Percentiles rank a stretch among this genome's conserved stretches.
Conservation (phyloP, 2,329 filamentous ascomycete species). For the Cercospora berteroae region DNA sequence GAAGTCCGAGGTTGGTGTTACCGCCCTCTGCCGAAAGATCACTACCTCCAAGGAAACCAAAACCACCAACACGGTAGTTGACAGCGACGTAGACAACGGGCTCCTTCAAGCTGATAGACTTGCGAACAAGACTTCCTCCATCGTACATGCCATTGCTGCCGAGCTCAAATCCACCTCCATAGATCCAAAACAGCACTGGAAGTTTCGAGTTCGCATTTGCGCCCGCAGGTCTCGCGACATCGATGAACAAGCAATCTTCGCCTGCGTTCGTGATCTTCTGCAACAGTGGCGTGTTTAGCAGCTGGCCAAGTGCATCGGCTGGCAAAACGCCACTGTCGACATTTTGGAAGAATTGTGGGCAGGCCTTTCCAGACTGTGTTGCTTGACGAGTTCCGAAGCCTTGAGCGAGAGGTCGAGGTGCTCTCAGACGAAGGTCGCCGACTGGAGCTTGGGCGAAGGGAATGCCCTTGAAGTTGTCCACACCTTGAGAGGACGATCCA, state of each 20-base stretch:
- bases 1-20: slow-evolving; percentile 38
- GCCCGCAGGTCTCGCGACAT: slow-evolving; percentile 43
- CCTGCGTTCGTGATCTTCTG: slow-evolving; percentile 40
- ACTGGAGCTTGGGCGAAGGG: slow-evolving; percentile 71
- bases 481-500: slow-evolving; percentile 46
- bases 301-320: slow-evolving; percentile 38
- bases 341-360: slow-evolving; percentile 62
- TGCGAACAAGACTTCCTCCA: slow-evolving; percentile 40
- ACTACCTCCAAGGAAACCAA: slow-evolving; percentile 38
- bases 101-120: slow-evolving; percentile 52
- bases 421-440: slow-evolving; percentile 65
- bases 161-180: slow-evolving; percentile 46
- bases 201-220: slow-evolving; percentile 41
- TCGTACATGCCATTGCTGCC: slow-evolving; percentile 44
- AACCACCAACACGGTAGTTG: slow-evolving; percentile 58
- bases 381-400: slow-evolving; percentile 62
- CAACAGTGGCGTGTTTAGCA: slow-evolving; percentile 43
- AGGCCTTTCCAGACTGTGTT: slow-evolving; percentile 58
- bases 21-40: slow-evolving; percentile 36
- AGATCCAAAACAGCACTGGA: slow-evolving; percentile 52
- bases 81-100: slow-evolving; percentile 73
- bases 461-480: slow-evolving; percentile 72
- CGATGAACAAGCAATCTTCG: slow-evolving; percentile 44
- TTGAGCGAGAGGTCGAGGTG: slow-evolving; percentile 60
- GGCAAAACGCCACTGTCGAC: slow-evolving; percentile 42